phyloP scores from a whole-genome alignment of 1,284 basidiomycete genomes.

The Singerocomus inundabilis region DNA sequence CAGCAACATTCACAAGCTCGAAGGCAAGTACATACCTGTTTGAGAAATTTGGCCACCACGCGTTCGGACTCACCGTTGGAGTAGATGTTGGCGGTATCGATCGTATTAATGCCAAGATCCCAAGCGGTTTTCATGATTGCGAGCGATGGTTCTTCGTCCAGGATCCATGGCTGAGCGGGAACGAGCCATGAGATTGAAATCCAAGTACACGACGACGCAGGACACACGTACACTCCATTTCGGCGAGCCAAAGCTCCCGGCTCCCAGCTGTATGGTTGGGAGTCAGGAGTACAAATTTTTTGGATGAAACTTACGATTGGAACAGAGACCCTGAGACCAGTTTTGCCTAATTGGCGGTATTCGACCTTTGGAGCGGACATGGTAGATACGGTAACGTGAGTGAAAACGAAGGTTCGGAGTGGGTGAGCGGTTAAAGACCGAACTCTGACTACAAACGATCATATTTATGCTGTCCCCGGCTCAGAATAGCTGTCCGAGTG shows the following conservation, averaged over 20 bases:
- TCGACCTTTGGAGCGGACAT: too few relatives aligned
- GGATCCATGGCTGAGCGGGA: constrained; percentile 37
- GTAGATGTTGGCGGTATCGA: constrained; percentile 60
- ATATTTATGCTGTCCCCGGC: too few relatives aligned
- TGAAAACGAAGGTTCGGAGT: too few relatives aligned
- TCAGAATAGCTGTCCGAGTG: too few relatives aligned
- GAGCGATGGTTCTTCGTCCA: constrained; percentile 44
- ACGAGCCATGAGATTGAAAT: neutral
- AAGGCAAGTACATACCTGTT: constrained; percentile 31
- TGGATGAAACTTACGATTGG: too few relatives aligned
- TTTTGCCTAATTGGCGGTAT: too few relatives aligned
- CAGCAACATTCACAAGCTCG: neutral
- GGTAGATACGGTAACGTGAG: too few relatives aligned
- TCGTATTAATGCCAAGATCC: constrained; percentile 44
- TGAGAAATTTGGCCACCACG: constrained; percentile 53
- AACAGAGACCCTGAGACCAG: too few relatives aligned
- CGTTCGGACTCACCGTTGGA: constrained; percentile 50
- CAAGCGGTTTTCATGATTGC: constrained; percentile 47
- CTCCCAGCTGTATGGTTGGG: constrained; percentile 36
- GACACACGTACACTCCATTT: constrained; percentile 35
- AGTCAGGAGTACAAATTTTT: too few relatives aligned
- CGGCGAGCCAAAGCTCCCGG: constrained; percentile 46
- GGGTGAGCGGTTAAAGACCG: too few relatives aligned
- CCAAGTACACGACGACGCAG: neutral
- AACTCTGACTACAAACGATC: too few relatives aligned